These are phyloP conservation scores for Herpetospermum pedunculosum DNA, from an alignment of 306 rosid species.

Conservation along the genomic window DNA sequence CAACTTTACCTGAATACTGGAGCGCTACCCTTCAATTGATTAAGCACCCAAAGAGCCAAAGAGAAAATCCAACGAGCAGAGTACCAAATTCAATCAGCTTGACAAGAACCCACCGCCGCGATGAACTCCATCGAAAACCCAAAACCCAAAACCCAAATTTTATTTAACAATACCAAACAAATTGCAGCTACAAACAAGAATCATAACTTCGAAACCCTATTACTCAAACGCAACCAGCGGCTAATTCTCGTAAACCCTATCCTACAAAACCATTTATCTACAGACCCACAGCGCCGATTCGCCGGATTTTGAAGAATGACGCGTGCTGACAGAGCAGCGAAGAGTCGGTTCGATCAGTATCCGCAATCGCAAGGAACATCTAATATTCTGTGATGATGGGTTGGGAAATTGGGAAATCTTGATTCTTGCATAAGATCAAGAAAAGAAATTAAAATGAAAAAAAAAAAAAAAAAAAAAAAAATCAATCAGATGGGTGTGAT, in stretches of 20 bases:
- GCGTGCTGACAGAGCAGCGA: background rate
- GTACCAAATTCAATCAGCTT: background rate
- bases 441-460: background rate
- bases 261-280: slow-evolving; percentile 9
- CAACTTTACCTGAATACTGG: slow-evolving; percentile 1
- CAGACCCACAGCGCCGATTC: slow-evolving; percentile 16
- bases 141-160: background rate
- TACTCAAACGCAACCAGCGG: background rate
- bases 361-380: background rate
- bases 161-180: background rate
- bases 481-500: background rate
- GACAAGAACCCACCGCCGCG: background rate
- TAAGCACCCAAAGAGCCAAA: background rate
- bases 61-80: background rate
- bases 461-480: background rate
- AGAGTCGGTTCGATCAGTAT: slow-evolving; percentile 5
- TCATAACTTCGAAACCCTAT: background rate
- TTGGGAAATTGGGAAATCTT: slow-evolving; percentile 10
- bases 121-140: background rate
- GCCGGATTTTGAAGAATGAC: slow-evolving; percentile 12
- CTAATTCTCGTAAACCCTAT: background rate
- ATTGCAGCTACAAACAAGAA: background rate
- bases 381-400: slow-evolving; percentile 19
- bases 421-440: background rate
- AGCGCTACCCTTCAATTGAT: background rate